Base-by-base conservation (phyloP, 2,329 filamentous ascomycete genomes). In the Aspergillus cejpii region DNA sequence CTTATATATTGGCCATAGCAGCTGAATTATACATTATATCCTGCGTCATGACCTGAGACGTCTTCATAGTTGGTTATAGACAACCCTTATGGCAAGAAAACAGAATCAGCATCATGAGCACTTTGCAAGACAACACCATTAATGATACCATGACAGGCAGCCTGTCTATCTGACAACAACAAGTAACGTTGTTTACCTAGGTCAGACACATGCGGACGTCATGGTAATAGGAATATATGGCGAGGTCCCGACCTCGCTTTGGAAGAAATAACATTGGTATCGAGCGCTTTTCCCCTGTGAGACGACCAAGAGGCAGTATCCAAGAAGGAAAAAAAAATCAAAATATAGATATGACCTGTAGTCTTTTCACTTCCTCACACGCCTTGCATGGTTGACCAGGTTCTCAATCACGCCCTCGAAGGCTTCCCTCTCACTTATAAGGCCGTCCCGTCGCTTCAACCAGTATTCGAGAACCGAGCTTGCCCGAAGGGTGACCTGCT, bases 321-420 rank as follows among this genome's bases (percentile, higher is more conserved):
- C 20, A 37, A 44, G 37, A 28, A 36, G 7, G 21, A 39, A 46
- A 36, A 31, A 39, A 28, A 24, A 34, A 53, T 45, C 53, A 57
- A 57, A 54, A 50, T 26, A 44, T 41, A 47, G 37, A 46, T 26
- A 34, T 44, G 37, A 34, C 15, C 31, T 12, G 31, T 20, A 20
- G 4, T 34, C 23, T 19, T 37, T 54, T 70, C 71, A 87, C 69
- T 90, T 92, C 62, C 88, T 78, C 45, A 88, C 81, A 70, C 90
- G 87, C 64, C 88, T 78, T 39, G 88, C 88, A 70, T 94, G 88
- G 66, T 89, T 92, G 34, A 96, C 91, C 53, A 97, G 68, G 65
- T 95, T 96, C 70, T 95, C 91, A 75, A 97, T 96, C 12, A 97
- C 91, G 0, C 88, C 89, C 64, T 97, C 91, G 64, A 96, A 92